These are phyloP conservation scores for Powellomyces hirtus DNA, from an alignment of 192 early-diverging fungal genomes.

Conservation along the genomic window DNA sequence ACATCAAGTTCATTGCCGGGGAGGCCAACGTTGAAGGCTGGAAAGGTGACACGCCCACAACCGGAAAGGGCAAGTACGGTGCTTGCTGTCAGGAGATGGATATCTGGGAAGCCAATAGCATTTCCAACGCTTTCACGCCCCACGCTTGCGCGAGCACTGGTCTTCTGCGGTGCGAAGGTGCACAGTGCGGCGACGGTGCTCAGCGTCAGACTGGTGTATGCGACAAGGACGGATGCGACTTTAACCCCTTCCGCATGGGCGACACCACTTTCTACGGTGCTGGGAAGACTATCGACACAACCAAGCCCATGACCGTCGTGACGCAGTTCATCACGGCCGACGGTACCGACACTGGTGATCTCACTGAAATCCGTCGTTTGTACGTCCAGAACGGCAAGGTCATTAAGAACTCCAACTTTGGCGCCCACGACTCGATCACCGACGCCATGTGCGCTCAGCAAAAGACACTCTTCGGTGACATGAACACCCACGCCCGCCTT, in stretches of 20 bases:
- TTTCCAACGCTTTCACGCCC: slow-evolving; percentile 33
- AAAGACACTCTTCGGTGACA: slow-evolving; percentile 31
- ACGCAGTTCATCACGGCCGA: slow-evolving; percentile 41
- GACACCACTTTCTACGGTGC: slow-evolving; percentile 35
- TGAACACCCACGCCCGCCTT: slow-evolving; percentile 17
- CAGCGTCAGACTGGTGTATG: slow-evolving; percentile 30
- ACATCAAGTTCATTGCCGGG: slow-evolving; percentile 42
- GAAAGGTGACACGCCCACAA: background rate
- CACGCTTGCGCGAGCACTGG: slow-evolving; percentile 32
- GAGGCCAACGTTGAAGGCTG: slow-evolving; percentile 26
- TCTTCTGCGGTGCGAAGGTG: slow-evolving; percentile 8
- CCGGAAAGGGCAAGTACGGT: slow-evolving; percentile 17
- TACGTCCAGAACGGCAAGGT: slow-evolving; percentile 36
- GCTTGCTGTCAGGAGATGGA: slow-evolving; percentile 40
- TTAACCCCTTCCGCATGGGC: slow-evolving; percentile 38
- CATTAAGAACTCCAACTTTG: slow-evolving; percentile 6
- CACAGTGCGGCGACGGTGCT: slow-evolving; percentile 30
- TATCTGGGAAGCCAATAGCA: slow-evolving; percentile 41
- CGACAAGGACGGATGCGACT: slow-evolving; percentile 46
- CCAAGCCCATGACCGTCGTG: slow-evolving; percentile 42
- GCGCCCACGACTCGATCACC: slow-evolving; percentile 28
- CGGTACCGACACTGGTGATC: slow-evolving; percentile 35
- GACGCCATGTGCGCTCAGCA: slow-evolving; percentile 22
- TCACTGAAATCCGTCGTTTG: slow-evolving; percentile 34
- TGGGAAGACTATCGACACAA: slow-evolving; percentile 36